A percentile compares a stretch with the other conserved stretches of the same genome.
Conservation (phyloP, 352 stramenopile genomes). For the Globisporangium spinosum region DNA sequence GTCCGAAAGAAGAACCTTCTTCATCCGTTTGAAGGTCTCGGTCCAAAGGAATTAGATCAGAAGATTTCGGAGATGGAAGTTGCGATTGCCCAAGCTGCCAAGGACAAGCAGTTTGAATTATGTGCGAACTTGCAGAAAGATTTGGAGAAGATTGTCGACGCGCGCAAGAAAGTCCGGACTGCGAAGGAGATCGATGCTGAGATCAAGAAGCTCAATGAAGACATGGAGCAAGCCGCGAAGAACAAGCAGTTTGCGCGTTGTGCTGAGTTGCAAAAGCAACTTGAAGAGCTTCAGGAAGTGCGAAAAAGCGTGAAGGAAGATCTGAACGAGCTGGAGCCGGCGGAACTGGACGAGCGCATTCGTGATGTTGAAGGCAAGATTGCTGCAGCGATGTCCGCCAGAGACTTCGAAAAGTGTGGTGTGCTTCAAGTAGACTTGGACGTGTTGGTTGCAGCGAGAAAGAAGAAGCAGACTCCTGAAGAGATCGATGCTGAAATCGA, state of each 20-base stretch:
- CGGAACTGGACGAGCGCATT: slow-evolving; percentile 83
- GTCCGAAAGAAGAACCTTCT: slow-evolving; percentile 74
- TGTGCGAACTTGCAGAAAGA: slow-evolving; percentile 84
- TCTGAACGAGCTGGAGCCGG: slow-evolving; percentile 78
- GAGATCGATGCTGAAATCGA: slow-evolving; percentile 81
- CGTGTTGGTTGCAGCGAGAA: slow-evolving; percentile 57
- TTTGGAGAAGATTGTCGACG: slow-evolving; percentile 75
- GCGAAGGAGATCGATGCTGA: slow-evolving; percentile 83
- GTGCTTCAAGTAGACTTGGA: slow-evolving; percentile 72
- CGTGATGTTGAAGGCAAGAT: slow-evolving; percentile 60
- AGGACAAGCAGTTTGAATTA: slow-evolving; percentile 83
- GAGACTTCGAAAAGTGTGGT: slow-evolving; percentile 77
- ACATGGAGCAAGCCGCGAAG: slow-evolving; percentile 71
- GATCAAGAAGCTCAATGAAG: slow-evolving; percentile 67
- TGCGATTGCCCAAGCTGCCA: slow-evolving; percentile 72
- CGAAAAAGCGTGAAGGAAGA: slow-evolving; percentile 80
- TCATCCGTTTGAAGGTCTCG: slow-evolving; percentile 70
- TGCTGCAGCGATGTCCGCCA: slow-evolving; percentile 67
- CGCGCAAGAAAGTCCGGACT: slow-evolving; percentile 81
- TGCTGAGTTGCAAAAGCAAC: slow-evolving; percentile 74
- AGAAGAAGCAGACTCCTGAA: slow-evolving; percentile 84
- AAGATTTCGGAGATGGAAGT: slow-evolving; percentile 76
- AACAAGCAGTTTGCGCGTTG: slow-evolving; percentile 83
- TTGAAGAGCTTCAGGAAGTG: slow-evolving; percentile 75
- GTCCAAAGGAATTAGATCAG: slow-evolving; percentile 71